phyloP scores from a whole-genome alignment of 345 rosid species.

The Salix caprea region DNA sequence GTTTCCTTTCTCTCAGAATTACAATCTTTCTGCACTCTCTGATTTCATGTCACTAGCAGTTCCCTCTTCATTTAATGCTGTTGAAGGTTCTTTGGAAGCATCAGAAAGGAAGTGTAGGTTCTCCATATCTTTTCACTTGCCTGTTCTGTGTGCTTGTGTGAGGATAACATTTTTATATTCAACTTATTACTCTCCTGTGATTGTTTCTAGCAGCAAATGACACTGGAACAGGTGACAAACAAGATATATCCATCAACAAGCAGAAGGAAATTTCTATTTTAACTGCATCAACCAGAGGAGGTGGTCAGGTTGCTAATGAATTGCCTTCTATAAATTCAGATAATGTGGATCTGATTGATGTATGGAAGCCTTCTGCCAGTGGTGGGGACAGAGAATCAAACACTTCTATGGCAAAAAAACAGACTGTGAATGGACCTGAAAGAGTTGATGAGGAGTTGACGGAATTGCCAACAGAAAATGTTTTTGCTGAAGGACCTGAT shows the following conservation, averaged over 20 bases:
- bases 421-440: background rate
- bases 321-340: constrained; percentile 16
- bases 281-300: constrained; percentile 13
- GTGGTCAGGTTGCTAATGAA: constrained; percentile 15
- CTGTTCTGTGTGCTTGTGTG: background rate
- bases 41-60: constrained; percentile 42
- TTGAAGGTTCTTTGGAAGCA: constrained; percentile 18
- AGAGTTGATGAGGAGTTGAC: constrained; percentile 46
- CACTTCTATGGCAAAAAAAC: background rate
- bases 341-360: constrained; percentile 17
- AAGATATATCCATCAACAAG: constrained; percentile 23
- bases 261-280: constrained; percentile 28
- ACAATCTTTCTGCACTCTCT: constrained; percentile 24
- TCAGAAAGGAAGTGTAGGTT: constrained; percentile 27
- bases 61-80: constrained; percentile 28
- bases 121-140: background rate
- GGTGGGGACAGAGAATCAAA: background rate
- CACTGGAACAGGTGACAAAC: constrained; percentile 14
- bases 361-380: background rate
- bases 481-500: background rate
- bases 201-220: constrained; percentile 34
- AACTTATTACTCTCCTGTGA: constrained; percentile 6
- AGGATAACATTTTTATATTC: constrained; percentile 1
- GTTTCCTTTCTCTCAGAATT: constrained; percentile 15
- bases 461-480: background rate